Conservation (phyloP, 2,329 filamentous ascomycete genomes). For the Fusarium sp. region DNA sequence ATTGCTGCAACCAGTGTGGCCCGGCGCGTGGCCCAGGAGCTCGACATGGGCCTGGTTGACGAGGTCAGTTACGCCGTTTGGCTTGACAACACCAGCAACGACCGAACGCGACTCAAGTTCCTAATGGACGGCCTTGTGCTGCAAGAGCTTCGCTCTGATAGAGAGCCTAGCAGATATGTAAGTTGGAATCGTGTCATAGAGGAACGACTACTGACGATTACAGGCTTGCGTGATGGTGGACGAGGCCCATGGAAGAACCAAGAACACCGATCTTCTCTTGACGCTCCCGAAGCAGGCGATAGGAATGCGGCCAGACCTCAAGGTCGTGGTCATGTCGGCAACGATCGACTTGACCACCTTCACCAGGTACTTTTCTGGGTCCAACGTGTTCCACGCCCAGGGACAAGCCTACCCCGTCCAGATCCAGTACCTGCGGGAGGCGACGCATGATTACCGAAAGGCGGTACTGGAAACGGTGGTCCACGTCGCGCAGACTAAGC, state of each 20-base stretch:
- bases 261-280: constrained; percentile 14
- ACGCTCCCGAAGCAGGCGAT: constrained; percentile 9
- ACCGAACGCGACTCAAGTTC: constrained; percentile 17
- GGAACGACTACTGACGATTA: neutral
- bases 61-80: constrained; percentile 93
- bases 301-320: neutral
- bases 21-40: constrained; percentile 87
- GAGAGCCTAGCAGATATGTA: neutral
- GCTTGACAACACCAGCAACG: constrained; percentile 68
- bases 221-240: constrained; percentile 23
- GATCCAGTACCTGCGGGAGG: neutral
- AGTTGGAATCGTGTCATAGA: neutral
- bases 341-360: constrained; percentile 17
- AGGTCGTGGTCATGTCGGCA: constrained; percentile 28
- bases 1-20: constrained; percentile 92
- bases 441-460: neutral
- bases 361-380: constrained; percentile 14
- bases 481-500: constrained; percentile 92
- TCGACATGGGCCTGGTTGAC: constrained; percentile 83
- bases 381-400: neutral
- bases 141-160: neutral
- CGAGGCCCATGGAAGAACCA: constrained; percentile 27
- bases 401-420: constrained; percentile 1
- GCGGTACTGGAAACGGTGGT: neutral
- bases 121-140: constrained; percentile 16